phyloP scores from a whole-genome alignment of 441 rosid species.

The Brassica balearica region DNA sequence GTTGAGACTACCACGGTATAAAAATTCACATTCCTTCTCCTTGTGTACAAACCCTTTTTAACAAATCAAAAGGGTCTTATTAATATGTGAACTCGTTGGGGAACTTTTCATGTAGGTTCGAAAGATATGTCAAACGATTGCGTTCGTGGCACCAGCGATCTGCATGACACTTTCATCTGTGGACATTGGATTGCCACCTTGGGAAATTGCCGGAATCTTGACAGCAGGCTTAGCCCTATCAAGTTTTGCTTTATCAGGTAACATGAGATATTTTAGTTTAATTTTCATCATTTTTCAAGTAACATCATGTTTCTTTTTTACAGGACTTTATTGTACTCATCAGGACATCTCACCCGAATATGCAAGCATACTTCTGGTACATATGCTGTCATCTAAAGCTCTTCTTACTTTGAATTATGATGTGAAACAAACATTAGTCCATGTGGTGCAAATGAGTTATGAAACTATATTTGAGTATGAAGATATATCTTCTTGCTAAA shows the following conservation, averaged over 20 bases:
- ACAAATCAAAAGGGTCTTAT: neutral
- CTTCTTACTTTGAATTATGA: neutral
- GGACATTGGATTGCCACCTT: conserved; percentile 90
- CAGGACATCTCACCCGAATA: conserved; percentile 97
- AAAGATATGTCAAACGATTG: conserved; percentile 89
- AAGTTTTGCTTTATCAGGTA: conserved; percentile 96
- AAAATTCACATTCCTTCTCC: conserved; percentile 18
- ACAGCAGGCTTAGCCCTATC: conserved; percentile 88
- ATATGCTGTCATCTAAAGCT: neutral
- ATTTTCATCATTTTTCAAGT: neutral
- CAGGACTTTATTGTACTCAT: conserved; percentile 84
- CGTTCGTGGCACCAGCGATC: conserved; percentile 88
- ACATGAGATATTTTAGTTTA: conserved; percentile 10
- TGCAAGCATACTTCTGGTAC: conserved; percentile 92
- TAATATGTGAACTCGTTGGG: conserved; percentile 5
- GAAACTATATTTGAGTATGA: neutral
- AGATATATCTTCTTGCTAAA: neutral
- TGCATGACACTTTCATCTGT: conserved; percentile 89
- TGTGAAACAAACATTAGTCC: conserved; percentile 1
- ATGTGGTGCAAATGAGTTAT: neutral
- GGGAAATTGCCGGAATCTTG: conserved; percentile 93
- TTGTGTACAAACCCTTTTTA: neutral
- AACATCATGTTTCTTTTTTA: neutral
- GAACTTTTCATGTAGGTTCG: conserved; percentile 68
- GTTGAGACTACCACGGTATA: conserved; percentile 83